phyloP scores from a whole-genome alignment of 129 eudicot genomes.

The Centaurea solstitialis region DNA sequence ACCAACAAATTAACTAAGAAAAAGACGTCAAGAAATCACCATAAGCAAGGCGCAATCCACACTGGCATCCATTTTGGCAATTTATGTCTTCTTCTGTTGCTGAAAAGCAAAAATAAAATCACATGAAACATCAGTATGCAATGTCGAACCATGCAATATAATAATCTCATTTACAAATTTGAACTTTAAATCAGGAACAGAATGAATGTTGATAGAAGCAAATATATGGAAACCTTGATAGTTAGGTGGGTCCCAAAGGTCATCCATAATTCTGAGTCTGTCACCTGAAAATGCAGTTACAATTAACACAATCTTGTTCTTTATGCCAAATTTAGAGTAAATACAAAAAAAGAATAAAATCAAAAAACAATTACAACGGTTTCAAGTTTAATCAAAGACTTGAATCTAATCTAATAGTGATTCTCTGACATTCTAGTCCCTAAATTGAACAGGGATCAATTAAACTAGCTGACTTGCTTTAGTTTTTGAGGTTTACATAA shows the following conservation, averaged over 20 bases:
- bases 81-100: constrained; percentile 32
- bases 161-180: neutral
- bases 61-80: constrained; percentile 20
- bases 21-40: constrained; percentile 33
- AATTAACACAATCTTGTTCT: constrained; percentile 1
- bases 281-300: constrained; percentile 5
- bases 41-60: constrained; percentile 37
- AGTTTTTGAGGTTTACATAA: neutral
- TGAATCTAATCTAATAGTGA: neutral
- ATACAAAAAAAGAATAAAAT: neutral
- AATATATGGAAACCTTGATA: constrained; percentile 37
- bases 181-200: neutral
- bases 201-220: constrained; percentile 10
- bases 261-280: constrained; percentile 44
- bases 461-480: neutral
- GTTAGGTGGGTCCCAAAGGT: constrained; percentile 49
- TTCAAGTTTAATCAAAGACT: constrained; percentile 7
- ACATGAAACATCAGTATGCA: neutral
- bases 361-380: neutral
- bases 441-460: neutral
- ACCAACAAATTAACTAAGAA: neutral
- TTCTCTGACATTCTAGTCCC: neutral
- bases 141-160: neutral
- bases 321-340: constrained; percentile 5
- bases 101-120: constrained; percentile 22